Base-by-base conservation (phyloP, 495 filamentous ascomycete genomes). In the Penicillium coprophilum region DNA sequence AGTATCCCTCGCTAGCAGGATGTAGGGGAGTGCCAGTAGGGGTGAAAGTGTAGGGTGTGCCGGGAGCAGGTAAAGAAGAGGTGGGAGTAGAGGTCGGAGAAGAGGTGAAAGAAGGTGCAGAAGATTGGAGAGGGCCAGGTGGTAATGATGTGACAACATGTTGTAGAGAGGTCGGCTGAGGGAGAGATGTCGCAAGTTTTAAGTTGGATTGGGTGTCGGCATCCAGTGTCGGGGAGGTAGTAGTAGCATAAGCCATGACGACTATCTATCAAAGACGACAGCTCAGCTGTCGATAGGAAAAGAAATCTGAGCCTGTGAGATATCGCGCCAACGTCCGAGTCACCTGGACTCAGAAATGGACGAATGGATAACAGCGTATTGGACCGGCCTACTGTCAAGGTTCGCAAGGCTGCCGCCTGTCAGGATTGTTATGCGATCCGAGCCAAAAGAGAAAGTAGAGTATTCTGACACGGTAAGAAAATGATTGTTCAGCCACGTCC, bases 1-100 rank as follows among this genome's bases (percentile, higher is more conserved):
- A 78, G 34, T 71, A 63, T 27, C 75, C 73, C 56, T 85, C 82
- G 9, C 79, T 73, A 12, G 82, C 74, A 28, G 71, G 60, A 62
- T 82, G 77, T 40, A 78, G 63, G 49, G 81, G 82, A 58, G 77
- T 81, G 43, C 76, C 75, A 24, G 71, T 67, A 19, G 80, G 78
- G 39, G 75, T 80, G 27, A 78, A 74, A 55, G 66, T 65, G 69
- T 76, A 73, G 40, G 74, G 69, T 27, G 67, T 67, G 20, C 58
- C 58, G 17, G 63, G 68, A 44, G 58, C 61, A 43, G 60, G 60
- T 52, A 62, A 67, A n/a, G 61, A 45, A 15, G 76, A 73, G 31
- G 59, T 69, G 1, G 73, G 64, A 39, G 71, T 68, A 48, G 65
- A 64, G 36, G 64, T 65, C 31, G 67, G 64, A 27, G 71, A 70